Conservation (phyloP, 208 protist genomes). For the Crithidia acanthocephali region DNA sequence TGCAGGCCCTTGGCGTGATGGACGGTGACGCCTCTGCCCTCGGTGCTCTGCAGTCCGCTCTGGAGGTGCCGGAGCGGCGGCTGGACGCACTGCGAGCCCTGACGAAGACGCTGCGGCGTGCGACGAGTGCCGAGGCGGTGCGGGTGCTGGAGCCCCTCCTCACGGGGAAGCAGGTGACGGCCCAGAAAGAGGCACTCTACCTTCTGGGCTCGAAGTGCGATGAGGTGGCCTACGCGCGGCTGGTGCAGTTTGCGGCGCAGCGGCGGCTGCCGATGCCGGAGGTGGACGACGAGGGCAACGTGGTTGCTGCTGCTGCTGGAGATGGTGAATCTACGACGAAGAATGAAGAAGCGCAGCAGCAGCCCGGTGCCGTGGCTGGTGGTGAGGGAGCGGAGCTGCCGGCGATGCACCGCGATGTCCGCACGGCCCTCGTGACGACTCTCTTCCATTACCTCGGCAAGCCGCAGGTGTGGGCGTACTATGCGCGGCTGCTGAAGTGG, state of each 20-base stretch:
- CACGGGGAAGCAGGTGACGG: conserved; percentile 11
- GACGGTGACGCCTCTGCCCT: conserved; percentile 5
- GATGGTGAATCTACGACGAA: no score
- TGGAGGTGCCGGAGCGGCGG: conserved; percentile 4
- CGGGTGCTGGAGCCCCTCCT: conserved; percentile 23
- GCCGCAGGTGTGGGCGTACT: conserved; percentile 31
- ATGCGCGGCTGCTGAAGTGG: background rate
- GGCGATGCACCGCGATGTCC: conserved; percentile 34
- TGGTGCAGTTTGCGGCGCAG: conserved; percentile 25
- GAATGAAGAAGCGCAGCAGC: no score
- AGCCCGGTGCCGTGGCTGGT: no score
- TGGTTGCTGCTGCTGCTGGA: background rate
- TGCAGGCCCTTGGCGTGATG: conserved; percentile 22
- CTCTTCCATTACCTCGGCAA: conserved; percentile 30
- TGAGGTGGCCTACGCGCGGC: conserved; percentile 20
- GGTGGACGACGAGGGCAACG: conserved; percentile 7
- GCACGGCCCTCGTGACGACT: conserved; percentile 19
- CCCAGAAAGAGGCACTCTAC: conserved; percentile 33
- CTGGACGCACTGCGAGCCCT: conserved; percentile 25
- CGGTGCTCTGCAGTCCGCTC: conserved; percentile 1
- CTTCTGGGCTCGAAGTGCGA: conserved; percentile 24
- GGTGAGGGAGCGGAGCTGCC: background rate
- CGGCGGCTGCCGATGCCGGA: conserved; percentile 24
- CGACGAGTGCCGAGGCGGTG: conserved; percentile 18
- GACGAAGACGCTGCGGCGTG: conserved; percentile 1